Evolutionary conservation across 2,329 filamentous ascomycete genomes (phyloP).

Genomic region (Triangularia verruculosa): DNA sequence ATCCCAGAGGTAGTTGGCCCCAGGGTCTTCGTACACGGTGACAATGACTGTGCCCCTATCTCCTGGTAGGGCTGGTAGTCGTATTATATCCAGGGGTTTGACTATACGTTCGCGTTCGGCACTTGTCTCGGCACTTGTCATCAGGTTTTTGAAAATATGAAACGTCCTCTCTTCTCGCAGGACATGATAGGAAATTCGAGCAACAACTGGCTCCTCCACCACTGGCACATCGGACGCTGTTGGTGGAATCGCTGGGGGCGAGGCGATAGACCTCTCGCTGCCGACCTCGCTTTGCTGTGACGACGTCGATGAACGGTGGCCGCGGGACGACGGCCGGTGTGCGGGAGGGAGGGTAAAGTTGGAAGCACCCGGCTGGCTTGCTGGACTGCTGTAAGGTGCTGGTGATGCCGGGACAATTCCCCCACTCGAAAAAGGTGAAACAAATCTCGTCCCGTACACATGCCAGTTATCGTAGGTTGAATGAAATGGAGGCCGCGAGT

Average conservation of each 20-base stretch:
- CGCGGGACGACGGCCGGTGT: conserved; percentile 26
- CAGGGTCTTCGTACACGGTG: conserved; percentile 76
- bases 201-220: conserved; percentile 67
- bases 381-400: conserved; percentile 5
- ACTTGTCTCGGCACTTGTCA: conserved; percentile 66
- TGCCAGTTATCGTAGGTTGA: conserved; percentile 88
- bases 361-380: conserved; percentile 35
- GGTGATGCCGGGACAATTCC: background rate
- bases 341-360: conserved; percentile 44
- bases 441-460: conserved; percentile 61
- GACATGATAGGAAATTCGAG: conserved; percentile 77
- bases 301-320: conserved; percentile 23
- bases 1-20: conserved; percentile 67
- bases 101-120: conserved; percentile 66
- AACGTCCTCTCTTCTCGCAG: conserved; percentile 84
- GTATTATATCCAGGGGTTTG: conserved; percentile 74
- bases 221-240: conserved; percentile 47
- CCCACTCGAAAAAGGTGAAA: conserved; percentile 48
- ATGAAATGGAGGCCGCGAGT: conserved; percentile 55
- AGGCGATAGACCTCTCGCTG: conserved; percentile 39
- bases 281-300: conserved; percentile 38
- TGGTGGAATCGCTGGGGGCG: conserved; percentile 21
- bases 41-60: conserved; percentile 72
- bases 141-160: conserved; percentile 73
- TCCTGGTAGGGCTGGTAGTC: conserved; percentile 63